phyloP scores from a whole-genome alignment of 75 land plant genomes.

The Chamaecyparis obtusa region DNA sequence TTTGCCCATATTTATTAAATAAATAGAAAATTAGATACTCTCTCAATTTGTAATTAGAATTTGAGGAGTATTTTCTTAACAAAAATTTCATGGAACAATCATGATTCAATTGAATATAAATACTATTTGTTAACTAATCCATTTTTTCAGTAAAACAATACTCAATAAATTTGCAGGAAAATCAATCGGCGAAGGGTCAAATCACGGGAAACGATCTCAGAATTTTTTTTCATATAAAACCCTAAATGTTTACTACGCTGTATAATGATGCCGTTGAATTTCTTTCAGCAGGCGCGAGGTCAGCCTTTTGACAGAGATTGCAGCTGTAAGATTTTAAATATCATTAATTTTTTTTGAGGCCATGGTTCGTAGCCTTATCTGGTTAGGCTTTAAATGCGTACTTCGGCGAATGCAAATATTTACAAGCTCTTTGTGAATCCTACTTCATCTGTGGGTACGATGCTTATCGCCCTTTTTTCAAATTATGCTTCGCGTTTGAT shows the following conservation, averaged over 20 bases:
- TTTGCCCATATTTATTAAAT: no score
- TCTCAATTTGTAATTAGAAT: no score
- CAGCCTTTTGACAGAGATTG: constrained; percentile 1
- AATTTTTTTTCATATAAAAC: background rate
- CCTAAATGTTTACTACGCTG: background rate
- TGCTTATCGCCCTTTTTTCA: background rate
- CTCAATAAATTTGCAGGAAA: background rate
- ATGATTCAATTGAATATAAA: no score
- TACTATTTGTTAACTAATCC: no score
- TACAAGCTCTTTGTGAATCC: background rate
- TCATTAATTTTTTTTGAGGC: background rate
- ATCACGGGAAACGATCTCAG: background rate
- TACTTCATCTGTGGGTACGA: background rate
- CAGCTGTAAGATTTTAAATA: background rate
- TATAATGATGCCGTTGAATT: background rate
- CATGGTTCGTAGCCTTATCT: background rate
- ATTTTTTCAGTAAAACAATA: no score
- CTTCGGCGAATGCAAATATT: background rate
- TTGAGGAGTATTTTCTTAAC: no score
- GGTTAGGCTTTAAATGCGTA: background rate
- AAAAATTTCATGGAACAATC: no score
- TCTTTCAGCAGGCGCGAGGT: background rate
- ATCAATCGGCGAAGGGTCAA: background rate
- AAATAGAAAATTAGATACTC: no score
- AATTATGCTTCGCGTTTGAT: background rate